These are phyloP conservation scores for Rhizoclosmatium hyalinum DNA, from an alignment of 371 early-diverging fungal genomes.

Conservation along the genomic window DNA sequence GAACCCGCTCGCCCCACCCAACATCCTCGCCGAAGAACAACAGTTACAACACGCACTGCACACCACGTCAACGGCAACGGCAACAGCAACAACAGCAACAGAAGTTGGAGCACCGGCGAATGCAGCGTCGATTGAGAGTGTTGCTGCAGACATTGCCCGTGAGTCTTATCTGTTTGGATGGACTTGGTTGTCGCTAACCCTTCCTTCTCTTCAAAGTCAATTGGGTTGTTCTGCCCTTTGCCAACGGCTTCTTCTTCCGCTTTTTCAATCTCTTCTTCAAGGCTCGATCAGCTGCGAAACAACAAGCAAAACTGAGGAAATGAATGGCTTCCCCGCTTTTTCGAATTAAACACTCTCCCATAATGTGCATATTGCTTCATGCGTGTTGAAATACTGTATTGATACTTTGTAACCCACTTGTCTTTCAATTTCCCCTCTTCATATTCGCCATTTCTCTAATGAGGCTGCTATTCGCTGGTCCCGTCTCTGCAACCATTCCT, in stretches of 20 bases:
- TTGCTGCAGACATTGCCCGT: not conserved
- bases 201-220: constrained; percentile 19
- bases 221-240: constrained; percentile 31
- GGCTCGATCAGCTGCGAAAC: not conserved
- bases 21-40: too few species aligned
- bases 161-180: not conserved
- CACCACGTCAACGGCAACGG: too few species aligned
- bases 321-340: not conserved
- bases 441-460: constrained; percentile 7
- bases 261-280: constrained; percentile 9
- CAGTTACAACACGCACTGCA: too few species aligned
- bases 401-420: not conserved
- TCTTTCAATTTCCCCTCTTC: not conserved
- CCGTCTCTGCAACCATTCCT: constrained; percentile 17
- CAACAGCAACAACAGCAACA: not conserved
- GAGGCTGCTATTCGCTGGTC: not conserved
- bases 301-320: not conserved
- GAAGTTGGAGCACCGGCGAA: not conserved
- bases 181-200: not conserved
- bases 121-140: not conserved
- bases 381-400: not conserved
- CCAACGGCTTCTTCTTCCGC: constrained; percentile 27
- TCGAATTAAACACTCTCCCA: too few species aligned
- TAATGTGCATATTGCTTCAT: not conserved
- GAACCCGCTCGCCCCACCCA: too few species aligned